phyloP scores from a whole-genome alignment of 2,329 filamentous ascomycete genomes.

The Beauveria sp. region DNA sequence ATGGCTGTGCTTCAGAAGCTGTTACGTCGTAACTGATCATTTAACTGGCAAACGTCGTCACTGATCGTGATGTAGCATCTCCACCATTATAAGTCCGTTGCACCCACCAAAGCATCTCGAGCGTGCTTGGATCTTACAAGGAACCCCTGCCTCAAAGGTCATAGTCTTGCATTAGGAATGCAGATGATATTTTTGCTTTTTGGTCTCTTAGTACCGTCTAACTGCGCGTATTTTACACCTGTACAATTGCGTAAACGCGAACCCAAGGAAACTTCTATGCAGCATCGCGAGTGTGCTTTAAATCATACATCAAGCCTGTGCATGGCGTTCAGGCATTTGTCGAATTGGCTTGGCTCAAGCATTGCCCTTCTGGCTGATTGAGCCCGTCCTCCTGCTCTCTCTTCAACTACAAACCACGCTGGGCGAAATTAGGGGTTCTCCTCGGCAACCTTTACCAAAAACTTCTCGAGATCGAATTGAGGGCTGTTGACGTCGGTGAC shows the following conservation, averaged over 20 bases:
- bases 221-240: conserved; percentile 47
- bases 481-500: conserved; percentile 65
- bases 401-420: not conserved
- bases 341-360: conserved; percentile 6
- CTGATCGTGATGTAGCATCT: not conserved
- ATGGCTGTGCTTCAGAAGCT: not conserved
- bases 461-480: conserved; percentile 90
- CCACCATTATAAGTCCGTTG: not conserved
- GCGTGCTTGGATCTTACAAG: not conserved
- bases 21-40: not conserved
- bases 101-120: not conserved
- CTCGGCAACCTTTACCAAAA: conserved; percentile 56
- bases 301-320: conserved; percentile 30
- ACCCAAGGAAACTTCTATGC: conserved; percentile 44
- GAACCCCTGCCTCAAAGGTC: not conserved
- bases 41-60: not conserved
- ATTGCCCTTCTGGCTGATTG: conserved; percentile 11
- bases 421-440: conserved; percentile 39
- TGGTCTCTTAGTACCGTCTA: conserved; percentile 31
- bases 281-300: conserved; percentile 34
- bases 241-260: conserved; percentile 39
- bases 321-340: conserved; percentile 13
- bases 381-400: conserved; percentile 18
- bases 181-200: conserved; percentile 12
- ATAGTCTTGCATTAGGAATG: not conserved